Percentiles rank a stretch among this genome's conserved stretches.
Conservation (phyloP, 495 filamentous ascomycete species). For the Bombardia bombarda region DNA sequence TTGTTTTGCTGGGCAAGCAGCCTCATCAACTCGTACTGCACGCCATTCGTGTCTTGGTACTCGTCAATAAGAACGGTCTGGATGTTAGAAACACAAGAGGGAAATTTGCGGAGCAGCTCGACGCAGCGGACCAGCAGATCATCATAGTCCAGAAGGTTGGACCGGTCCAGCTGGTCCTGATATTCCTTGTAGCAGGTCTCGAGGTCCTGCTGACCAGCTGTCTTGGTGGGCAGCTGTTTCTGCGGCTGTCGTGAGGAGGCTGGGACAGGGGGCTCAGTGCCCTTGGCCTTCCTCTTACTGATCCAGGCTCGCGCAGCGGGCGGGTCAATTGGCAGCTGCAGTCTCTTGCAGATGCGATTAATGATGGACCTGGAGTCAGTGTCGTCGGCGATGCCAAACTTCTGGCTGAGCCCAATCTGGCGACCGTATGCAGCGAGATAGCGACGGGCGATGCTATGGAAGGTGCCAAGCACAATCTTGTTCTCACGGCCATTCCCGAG, state of each 20-base stretch:
- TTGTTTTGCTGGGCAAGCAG: slow-evolving; percentile 66
- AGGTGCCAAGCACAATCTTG: slow-evolving; percentile 83
- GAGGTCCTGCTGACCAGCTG: slow-evolving; percentile 51
- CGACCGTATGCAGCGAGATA: slow-evolving; percentile 84
- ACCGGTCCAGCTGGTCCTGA: slow-evolving; percentile 59
- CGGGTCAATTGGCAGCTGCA: slow-evolving; percentile 60
- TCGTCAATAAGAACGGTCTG: slow-evolving; percentile 93
- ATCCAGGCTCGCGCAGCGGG: slow-evolving; percentile 64
- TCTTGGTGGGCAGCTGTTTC: slow-evolving; percentile 21
- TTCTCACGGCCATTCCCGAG: slow-evolving; percentile 71
- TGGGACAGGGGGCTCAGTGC: slow-evolving; percentile 27
- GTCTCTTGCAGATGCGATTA: slow-evolving; percentile 72
- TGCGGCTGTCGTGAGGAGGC: background rate
- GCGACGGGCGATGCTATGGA: slow-evolving; percentile 85
- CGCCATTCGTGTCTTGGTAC: slow-evolving; percentile 93
- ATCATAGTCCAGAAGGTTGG: slow-evolving; percentile 91
- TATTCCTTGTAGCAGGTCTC: slow-evolving; percentile 71
- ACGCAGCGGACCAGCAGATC: slow-evolving; percentile 82
- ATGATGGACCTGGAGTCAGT: slow-evolving; percentile 71
- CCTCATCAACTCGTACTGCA: slow-evolving; percentile 94
- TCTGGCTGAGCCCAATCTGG: slow-evolving; percentile 69
- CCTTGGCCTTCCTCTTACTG: slow-evolving; percentile 77
- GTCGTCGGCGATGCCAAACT: slow-evolving; percentile 91
- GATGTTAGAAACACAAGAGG: slow-evolving; percentile 83
- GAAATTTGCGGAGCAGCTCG: slow-evolving; percentile 67